phyloP scores from a whole-genome alignment of 495 filamentous ascomycete genomes.

The Platismatia glauca region DNA sequence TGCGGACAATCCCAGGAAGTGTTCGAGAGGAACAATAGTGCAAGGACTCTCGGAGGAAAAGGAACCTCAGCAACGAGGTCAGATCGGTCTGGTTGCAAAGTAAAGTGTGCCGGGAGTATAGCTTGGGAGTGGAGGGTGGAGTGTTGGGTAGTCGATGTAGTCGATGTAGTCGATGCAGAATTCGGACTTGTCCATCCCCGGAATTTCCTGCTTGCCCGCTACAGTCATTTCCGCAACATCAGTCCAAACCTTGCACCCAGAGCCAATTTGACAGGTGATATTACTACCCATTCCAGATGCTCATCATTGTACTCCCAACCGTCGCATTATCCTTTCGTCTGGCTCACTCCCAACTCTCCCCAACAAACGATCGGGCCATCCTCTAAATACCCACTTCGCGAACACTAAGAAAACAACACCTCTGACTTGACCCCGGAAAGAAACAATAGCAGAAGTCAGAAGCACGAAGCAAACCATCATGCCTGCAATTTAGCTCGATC shows the following conservation, averaged over 20 bases:
- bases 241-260: not conserved
- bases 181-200: conserved; percentile 13
- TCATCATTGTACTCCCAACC: not conserved
- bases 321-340: conserved; percentile 2
- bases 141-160: conserved; percentile 1
- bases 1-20: not conserved
- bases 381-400: conserved; percentile 1
- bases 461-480: not conserved
- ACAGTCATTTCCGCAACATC: conserved; percentile 1
- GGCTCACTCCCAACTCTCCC: not conserved
- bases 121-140: not conserved
- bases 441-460: not conserved
- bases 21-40: not conserved
- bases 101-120: not conserved
- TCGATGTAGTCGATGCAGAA: conserved; percentile 1
- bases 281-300: not conserved
- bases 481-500: not conserved
- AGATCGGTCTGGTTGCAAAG: not conserved
- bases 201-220: conserved; percentile 11
- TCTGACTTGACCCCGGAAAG: not conserved
- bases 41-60: not conserved
- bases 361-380: conserved; percentile 5
- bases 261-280: not conserved
- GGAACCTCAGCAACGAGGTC: not conserved
- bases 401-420: conserved; percentile 1